Percentiles rank a stretch among this genome's conserved stretches.
Conservation (phyloP, 352 stramenopile species). For the Pythium monospermum region DNA sequence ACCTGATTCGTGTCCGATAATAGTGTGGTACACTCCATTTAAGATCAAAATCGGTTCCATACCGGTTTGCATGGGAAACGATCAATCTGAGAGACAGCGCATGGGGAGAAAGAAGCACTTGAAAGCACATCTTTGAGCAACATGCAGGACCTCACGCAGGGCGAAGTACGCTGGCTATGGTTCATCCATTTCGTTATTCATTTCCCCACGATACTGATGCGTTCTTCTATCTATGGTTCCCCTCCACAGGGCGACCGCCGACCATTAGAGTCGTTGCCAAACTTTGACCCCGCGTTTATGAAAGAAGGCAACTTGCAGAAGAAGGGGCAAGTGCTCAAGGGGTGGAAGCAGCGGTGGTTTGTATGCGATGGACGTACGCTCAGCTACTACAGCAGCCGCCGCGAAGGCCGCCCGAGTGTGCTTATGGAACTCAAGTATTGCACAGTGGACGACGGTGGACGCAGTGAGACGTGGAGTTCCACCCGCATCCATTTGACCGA, state of each 20-base stretch:
- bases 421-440: slow-evolving; percentile 69
- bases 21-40: not conserved
- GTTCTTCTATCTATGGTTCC: slow-evolving; percentile 1
- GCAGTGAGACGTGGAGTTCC: slow-evolving; percentile 79
- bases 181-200: slow-evolving; percentile 8
- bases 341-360: slow-evolving; percentile 80
- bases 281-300: slow-evolving; percentile 56
- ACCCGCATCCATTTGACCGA: slow-evolving; percentile 78
- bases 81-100: too few species aligned
- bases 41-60: too few species aligned
- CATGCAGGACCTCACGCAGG: slow-evolving; percentile 65
- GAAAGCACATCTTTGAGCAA: too few species aligned
- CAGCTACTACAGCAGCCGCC: slow-evolving; percentile 65
- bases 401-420: slow-evolving; percentile 62
- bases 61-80: not conserved
- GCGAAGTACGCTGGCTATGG: slow-evolving; percentile 11
- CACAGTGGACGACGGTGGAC: slow-evolving; percentile 66
- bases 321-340: slow-evolving; percentile 69
- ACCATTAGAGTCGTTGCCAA: slow-evolving; percentile 35
- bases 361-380: slow-evolving; percentile 72
- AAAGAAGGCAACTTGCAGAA: slow-evolving; percentile 80
- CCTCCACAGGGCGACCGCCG: slow-evolving; percentile 48
- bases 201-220: too few species aligned
- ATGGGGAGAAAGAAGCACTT: too few species aligned
- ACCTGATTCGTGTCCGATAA: too few species aligned